Evolutionary conservation across 208 protist genomes (phyloP), one percentile per base, ranked within the genome.

Genomic region (Acanthamoeba quina): DNA sequence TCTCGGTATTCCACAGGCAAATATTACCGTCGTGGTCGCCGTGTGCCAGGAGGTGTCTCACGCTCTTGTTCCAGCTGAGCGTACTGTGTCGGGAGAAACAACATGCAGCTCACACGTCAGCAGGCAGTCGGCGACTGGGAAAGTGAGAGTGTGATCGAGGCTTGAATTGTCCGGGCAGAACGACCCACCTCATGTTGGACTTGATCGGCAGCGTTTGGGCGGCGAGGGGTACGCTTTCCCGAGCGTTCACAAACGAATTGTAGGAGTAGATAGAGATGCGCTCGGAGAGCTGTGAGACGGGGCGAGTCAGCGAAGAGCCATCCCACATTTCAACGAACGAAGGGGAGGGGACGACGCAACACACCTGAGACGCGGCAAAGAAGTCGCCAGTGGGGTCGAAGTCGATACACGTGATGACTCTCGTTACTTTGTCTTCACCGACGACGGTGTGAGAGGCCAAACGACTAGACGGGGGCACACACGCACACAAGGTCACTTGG

Each of bases 1-100:
- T 44, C 21, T 82, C 44, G 34, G 72, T 82, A n/a, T 82, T 29
- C 72, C 72, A 82, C 72, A 82, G 72, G 72, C 72, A 82, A 82
- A 82, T 82, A 47, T 82, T 82, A 34, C 72, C 72, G 24, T 52
- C 44, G 72, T 82, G 72, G 37, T 82, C 72, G 34, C 41, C 37
- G 44, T 82, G 7, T 11, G 44, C 41, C 37, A 82, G 19, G n/a
- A 44, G 72, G 44, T 82, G 34, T 34, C 41, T 26, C 26, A 54
- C 3, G 72, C 72, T 37, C 44, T 82, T 82, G 72, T 52, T 82
- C 72, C 72, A 82, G 72, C 37, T 82, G 72, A 82, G 7, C 24
- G 72, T 52, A 26, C 72, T 82, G 72, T 47, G 31, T 76, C 11
- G 68, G 34, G 24, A 13, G 21, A 72, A 15, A 6, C 13, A 37